A percentile compares a stretch with the other conserved stretches of the same genome.
Evolutionary conservation across 2,329 filamentous ascomycete species (phyloP).

Genomic region (Coniochaeta pulveracea): DNA sequence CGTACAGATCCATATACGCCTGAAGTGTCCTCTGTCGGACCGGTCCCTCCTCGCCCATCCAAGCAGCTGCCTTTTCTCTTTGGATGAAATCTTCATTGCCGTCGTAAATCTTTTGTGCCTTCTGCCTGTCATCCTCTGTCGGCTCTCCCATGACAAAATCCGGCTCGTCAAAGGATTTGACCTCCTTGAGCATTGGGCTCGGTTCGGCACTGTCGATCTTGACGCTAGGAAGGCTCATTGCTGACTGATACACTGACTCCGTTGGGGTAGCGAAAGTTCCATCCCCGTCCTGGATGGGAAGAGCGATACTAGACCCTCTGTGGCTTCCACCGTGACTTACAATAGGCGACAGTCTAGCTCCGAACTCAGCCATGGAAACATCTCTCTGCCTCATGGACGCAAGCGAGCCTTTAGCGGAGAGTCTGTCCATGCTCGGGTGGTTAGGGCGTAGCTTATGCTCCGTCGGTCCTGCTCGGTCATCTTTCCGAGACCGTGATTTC

Average conservation of each 20-base stretch:
- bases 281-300: conserved; percentile 32
- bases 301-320: conserved; percentile 19
- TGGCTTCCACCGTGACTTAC: background rate
- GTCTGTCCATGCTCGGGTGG: background rate
- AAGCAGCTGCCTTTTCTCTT: conserved; percentile 72
- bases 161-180: conserved; percentile 43
- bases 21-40: conserved; percentile 45
- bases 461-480: background rate
- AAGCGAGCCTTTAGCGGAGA: background rate
- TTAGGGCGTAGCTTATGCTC: background rate
- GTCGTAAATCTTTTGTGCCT: conserved; percentile 73
- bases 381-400: background rate
- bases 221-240: conserved; percentile 27
- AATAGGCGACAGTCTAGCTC: too few relatives aligned
- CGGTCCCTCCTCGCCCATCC: conserved; percentile 69
- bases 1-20: conserved; percentile 88
- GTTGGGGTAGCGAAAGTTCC: conserved; percentile 23
- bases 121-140: conserved; percentile 60
- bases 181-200: conserved; percentile 20
- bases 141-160: conserved; percentile 46
- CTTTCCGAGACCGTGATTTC: conserved; percentile 6
- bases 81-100: conserved; percentile 72
- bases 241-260: conserved; percentile 27
- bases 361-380: background rate
- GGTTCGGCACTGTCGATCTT: conserved; percentile 29